Base-by-base conservation (phyloP, 75 land plant species). In the Selaginella tamariscina region DNA sequence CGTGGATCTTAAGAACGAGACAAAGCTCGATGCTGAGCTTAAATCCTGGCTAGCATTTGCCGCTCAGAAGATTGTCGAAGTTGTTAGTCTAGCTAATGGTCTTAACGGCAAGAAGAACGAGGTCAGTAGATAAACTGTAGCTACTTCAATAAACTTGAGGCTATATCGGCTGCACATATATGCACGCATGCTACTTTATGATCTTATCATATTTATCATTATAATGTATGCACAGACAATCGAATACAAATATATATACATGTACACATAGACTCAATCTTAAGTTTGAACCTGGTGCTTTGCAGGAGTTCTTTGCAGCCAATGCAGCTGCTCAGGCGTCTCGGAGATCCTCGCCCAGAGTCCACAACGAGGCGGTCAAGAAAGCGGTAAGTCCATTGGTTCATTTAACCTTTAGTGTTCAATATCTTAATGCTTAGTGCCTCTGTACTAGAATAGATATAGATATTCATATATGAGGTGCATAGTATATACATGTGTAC, bases 1-100 rank as follows among this genome's bases (percentile, higher is more conserved):
- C 33, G 91, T 88, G 49, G 89, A 86, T 71, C 65, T 87, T 28
- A 81, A 80, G 27, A 82, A 87, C 72, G 90, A 87, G 74, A 83
- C 83, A 20, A 88, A 88, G 79, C 54, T 88, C 31, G 91, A 85
- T 44, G 56, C 30, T 1, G 88, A 88, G 70, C 75, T 88, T 55
- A 88, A 88, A 32, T 59, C 26, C 21, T 87, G 90, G 90, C 75
- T 87, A 21, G 90, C 87, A 24, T 87, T 87, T 80, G 90, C 87
- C 28, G 90, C 90, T 2, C 90, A 87, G 65, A 87, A 87, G 76
- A 64, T 87, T 1, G 56, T 80, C 66, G 91, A 87, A 74, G 88
- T 87, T 0, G 87, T 85, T 74, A 84, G 85, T 8, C 62, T 87
- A 68, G 88, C 88, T 2, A 80, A 76, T 59, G 90, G 84, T 28